Conservation (phyloP, 495 filamentous ascomycete genomes). For the Arthonia radiata region DNA sequence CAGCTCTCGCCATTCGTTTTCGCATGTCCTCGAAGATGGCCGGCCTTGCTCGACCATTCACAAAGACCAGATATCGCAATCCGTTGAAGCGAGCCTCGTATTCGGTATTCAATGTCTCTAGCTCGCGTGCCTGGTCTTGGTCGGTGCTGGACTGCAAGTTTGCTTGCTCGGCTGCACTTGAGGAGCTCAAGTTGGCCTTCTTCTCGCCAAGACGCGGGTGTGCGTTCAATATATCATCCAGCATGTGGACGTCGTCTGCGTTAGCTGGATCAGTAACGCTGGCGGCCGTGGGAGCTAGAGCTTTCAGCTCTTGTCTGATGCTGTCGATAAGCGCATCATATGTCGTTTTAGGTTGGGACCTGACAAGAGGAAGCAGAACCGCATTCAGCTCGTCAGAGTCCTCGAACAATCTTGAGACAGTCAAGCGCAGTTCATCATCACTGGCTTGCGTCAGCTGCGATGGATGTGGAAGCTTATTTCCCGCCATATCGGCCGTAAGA, state of each 20-base stretch:
- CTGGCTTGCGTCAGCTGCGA: too few species aligned
- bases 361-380: too few species aligned
- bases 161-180: conserved; percentile 58
- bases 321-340: conserved; percentile 34
- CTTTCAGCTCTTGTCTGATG: conserved; percentile 29
- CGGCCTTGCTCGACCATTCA: conserved; percentile 51
- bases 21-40: conserved; percentile 74
- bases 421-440: too few species aligned
- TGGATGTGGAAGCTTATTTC: too few species aligned
- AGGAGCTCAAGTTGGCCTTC: conserved; percentile 49
- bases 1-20: conserved; percentile 40
- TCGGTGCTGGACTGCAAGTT: conserved; percentile 31
- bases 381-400: too few species aligned
- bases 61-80: conserved; percentile 77
- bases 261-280: conserved; percentile 24
- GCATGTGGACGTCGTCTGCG: conserved; percentile 26
- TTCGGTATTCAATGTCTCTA: conserved; percentile 44
- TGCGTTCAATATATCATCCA: conserved; percentile 52
- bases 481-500: too few species aligned
- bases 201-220: conserved; percentile 72
- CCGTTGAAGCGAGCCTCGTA: conserved; percentile 68
- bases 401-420: too few species aligned
- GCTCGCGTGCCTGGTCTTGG: conserved; percentile 27
- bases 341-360: too few species aligned
- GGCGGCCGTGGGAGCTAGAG: too few species aligned